These are phyloP conservation scores for Halophytophthora polymorphica DNA, from an alignment of 352 stramenopile species.

Conservation along the genomic window DNA sequence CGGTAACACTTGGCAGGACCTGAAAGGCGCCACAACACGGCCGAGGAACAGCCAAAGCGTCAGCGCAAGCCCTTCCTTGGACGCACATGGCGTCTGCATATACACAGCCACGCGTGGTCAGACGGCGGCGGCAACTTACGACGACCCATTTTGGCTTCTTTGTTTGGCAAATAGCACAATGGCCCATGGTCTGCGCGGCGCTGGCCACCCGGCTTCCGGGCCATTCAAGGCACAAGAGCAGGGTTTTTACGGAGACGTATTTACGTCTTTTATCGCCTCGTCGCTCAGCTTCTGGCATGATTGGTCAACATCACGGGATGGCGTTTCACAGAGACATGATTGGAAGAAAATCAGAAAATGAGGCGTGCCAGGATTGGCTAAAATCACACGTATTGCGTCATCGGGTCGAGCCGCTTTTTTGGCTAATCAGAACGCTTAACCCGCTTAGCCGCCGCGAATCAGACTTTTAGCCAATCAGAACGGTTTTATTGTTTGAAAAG, in stretches of 20 bases:
- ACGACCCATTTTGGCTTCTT: slow-evolving; percentile 35
- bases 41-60: not conserved
- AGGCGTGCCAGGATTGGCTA: no score
- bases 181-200: not conserved
- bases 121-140: slow-evolving; percentile 6
- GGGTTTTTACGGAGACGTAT: not conserved
- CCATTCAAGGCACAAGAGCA: slow-evolving; percentile 15
- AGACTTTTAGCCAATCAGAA: no score
- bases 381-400: no score
- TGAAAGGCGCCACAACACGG: not conserved
- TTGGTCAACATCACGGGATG: no score
- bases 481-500: no score
- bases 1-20: slow-evolving; percentile 98
- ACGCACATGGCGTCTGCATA: not conserved
- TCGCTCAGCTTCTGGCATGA: no score
- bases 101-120: not conserved
- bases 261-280: slow-evolving; percentile 5
- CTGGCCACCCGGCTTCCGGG: not conserved
- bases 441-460: no score
- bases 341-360: no score
- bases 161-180: slow-evolving; percentile 38
- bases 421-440: no score
- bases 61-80: no score
- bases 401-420: no score
- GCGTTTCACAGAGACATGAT: no score